Evolutionary conservation across 1,284 basidiomycete species (phyloP).

Genomic region (Irpex sp.): DNA sequence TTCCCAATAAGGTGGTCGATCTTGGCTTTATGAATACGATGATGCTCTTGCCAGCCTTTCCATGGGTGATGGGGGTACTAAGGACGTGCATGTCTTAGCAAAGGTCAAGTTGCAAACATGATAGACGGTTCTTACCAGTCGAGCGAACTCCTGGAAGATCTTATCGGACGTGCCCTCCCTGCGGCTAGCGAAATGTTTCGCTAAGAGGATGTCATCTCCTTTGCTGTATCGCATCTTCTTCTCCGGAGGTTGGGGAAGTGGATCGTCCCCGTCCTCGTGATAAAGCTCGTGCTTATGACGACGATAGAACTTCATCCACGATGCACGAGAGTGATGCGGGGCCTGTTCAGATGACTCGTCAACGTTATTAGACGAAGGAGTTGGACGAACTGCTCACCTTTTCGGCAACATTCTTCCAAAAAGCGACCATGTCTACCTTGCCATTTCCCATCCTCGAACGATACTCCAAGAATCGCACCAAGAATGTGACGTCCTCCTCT

Average conservation of each 20-base stretch:
- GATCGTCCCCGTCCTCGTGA: conserved; percentile 56
- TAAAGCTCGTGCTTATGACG: conserved; percentile 79
- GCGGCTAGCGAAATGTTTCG: conserved; percentile 63
- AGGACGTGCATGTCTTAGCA: background rate
- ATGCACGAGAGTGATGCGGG: conserved; percentile 81
- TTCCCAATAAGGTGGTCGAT: conserved; percentile 73
- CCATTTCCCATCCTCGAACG: conserved; percentile 45
- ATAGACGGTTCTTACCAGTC: conserved; percentile 40
- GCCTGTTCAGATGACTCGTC: conserved; percentile 39
- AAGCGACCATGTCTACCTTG: conserved; percentile 73
- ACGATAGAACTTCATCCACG: conserved; percentile 88
- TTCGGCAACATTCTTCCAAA: conserved; percentile 79
- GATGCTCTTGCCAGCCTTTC: conserved; percentile 88
- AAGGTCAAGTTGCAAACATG: background rate
- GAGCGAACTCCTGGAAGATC: conserved; percentile 73
- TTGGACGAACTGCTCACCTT: conserved; percentile 44
- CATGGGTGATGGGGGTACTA: conserved; percentile 83
- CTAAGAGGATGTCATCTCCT: conserved; percentile 71
- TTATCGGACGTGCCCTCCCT: conserved; percentile 77
- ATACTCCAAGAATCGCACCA: conserved; percentile 68
- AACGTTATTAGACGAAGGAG: background rate
- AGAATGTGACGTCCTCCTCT: conserved; percentile 69
- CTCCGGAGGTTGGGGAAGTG: conserved; percentile 68
- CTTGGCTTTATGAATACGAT: conserved; percentile 78
- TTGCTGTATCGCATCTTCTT: conserved; percentile 82